These are phyloP conservation scores for Persicaria maculosa DNA, from an alignment of 148 eudicot genomes.

Conservation along the genomic window DNA sequence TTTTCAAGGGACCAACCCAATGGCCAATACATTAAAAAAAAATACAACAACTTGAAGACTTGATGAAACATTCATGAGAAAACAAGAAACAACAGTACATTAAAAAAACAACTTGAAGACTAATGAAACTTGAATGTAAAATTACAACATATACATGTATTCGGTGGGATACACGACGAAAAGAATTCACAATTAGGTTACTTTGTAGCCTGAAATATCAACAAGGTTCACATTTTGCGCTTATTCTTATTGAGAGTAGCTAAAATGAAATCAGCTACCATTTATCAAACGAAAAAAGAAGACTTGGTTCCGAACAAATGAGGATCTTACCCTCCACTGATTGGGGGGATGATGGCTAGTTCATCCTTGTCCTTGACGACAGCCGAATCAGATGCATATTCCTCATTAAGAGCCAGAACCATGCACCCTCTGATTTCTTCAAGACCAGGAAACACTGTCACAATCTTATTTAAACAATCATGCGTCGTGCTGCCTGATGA, in stretches of 20 bases:
- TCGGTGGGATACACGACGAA: too few relatives aligned
- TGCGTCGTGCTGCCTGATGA: slow-evolving; percentile 58
- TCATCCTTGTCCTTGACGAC: slow-evolving; percentile 68
- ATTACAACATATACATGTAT: too few relatives aligned
- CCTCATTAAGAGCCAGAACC: slow-evolving; percentile 88
- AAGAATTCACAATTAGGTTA: too few relatives aligned
- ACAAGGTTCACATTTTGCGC: background rate
- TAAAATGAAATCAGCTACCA: too few relatives aligned
- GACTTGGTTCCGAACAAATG: background rate
- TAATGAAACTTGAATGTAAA: too few relatives aligned
- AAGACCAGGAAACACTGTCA: slow-evolving; percentile 50
- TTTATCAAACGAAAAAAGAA: background rate
- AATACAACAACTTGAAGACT: too few relatives aligned
- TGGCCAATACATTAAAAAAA: too few relatives aligned
- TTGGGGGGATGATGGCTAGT: slow-evolving; percentile 92
- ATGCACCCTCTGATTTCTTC: slow-evolving; percentile 70
- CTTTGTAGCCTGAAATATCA: too few relatives aligned
- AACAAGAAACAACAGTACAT: too few relatives aligned
- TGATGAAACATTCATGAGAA: too few relatives aligned
- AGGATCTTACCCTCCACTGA: slow-evolving; percentile 66
- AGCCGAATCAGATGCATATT: slow-evolving; percentile 56
- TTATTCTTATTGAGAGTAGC: background rate
- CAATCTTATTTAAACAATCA: slow-evolving; percentile 64
- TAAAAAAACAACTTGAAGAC: too few relatives aligned
- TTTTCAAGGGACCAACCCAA: too few relatives aligned